Evolutionary conservation across 305 asterid species (phyloP).

Genomic region (Plantago coronopus): DNA sequence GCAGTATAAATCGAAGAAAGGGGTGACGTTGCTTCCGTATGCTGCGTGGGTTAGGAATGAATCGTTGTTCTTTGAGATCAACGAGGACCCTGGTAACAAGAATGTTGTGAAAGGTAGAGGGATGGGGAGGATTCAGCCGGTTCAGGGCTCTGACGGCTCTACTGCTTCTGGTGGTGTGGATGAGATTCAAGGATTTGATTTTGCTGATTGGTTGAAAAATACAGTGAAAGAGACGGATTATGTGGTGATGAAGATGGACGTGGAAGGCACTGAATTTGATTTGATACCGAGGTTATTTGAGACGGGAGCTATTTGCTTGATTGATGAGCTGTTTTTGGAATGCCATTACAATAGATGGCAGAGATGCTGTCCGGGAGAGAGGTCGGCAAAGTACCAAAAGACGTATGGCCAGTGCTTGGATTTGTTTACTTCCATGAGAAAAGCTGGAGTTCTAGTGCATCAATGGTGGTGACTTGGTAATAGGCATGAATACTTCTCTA

Average conservation of each 20-base stretch:
- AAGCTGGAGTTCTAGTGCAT: slow-evolving; percentile 92
- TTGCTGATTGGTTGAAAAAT: slow-evolving; percentile 79
- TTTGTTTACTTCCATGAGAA: slow-evolving; percentile 66
- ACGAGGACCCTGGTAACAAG: slow-evolving; percentile 65
- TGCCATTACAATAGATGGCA: slow-evolving; percentile 98
- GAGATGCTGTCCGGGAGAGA: slow-evolving; percentile 94
- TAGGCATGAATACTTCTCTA: slow-evolving; percentile 20
- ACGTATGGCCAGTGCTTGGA: slow-evolving; percentile 88
- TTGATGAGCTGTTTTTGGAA: slow-evolving; percentile 87
- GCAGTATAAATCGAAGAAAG: slow-evolving; percentile 65
- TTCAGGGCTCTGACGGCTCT: slow-evolving; percentile 40
- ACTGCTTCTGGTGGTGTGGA: slow-evolving; percentile 50
- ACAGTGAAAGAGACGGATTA: slow-evolving; percentile 62
- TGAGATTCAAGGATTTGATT: slow-evolving; percentile 79
- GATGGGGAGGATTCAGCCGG: slow-evolving; percentile 91
- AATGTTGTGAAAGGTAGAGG: slow-evolving; percentile 70
- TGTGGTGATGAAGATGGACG: slow-evolving; percentile 97
- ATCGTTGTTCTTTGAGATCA: slow-evolving; percentile 72
- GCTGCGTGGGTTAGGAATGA: slow-evolving; percentile 96
- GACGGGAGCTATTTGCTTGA: slow-evolving; percentile 81
- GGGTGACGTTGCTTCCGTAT: slow-evolving; percentile 78
- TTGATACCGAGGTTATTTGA: slow-evolving; percentile 78
- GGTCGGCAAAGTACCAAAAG: slow-evolving; percentile 65
- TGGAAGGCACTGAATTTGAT: slow-evolving; percentile 91
- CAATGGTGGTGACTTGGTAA: slow-evolving; percentile 82